phyloP scores from a whole-genome alignment of 164 flowering plant genomes.

The Kingdonia uniflora region DNA sequence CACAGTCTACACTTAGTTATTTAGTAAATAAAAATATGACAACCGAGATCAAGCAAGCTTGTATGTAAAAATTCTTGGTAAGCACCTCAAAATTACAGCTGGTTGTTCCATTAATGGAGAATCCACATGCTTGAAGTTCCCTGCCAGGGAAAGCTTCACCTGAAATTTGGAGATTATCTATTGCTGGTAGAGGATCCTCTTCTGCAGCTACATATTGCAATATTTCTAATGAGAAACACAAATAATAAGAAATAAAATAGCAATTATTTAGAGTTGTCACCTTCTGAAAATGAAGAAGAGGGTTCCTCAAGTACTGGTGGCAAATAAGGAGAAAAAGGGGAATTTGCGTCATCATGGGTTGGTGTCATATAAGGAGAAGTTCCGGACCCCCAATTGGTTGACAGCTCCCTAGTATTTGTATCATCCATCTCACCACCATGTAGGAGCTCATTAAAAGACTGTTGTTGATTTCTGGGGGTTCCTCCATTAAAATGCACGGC shows the following conservation, averaged over 20 bases:
- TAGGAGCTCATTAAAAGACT: conserved; percentile 52
- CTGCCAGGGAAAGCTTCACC: conserved; percentile 90
- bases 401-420: conserved; percentile 40
- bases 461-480: conserved; percentile 31
- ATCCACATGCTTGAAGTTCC: conserved; percentile 82
- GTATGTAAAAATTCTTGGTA: not conserved
- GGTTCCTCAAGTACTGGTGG: conserved; percentile 94
- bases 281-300: conserved; percentile 92
- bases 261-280: conserved; percentile 21
- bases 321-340: conserved; percentile 61
- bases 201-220: conserved; percentile 58
- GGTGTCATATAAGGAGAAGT: conserved; percentile 36
- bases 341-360: conserved; percentile 48
- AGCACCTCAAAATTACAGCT: conserved; percentile 92
- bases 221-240: conserved; percentile 2
- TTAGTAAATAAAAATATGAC: too few relatives aligned
- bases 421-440: conserved; percentile 53
- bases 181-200: conserved; percentile 87
- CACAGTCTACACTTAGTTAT: too few relatives aligned
- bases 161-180: conserved; percentile 80
- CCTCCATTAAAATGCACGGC: conserved; percentile 27
- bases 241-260: not conserved
- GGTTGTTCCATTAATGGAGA: conserved; percentile 89
- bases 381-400: conserved; percentile 60
- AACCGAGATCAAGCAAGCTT: too few relatives aligned